Evolutionary conservation across 179 eudicot genomes (phyloP).

Genomic region (Sideroxylon spinosum): DNA sequence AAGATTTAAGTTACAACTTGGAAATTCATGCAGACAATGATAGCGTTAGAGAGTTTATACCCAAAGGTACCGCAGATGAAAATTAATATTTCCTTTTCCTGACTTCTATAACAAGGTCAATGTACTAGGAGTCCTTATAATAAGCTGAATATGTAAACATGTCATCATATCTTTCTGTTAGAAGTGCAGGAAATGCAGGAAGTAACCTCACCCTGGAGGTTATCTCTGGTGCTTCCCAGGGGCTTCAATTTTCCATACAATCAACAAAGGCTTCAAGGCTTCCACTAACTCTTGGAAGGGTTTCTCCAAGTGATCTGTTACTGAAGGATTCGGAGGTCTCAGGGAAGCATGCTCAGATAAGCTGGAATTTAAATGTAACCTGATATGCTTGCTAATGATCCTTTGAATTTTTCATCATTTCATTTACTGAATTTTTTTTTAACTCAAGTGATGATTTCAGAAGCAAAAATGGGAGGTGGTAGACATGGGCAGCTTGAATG

Average conservation of each 20-base stretch:
- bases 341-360: conserved; percentile 92
- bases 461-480: conserved; percentile 91
- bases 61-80: conserved; percentile 39
- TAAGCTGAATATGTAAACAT: conserved; percentile 39
- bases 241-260: conserved; percentile 49
- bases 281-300: conserved; percentile 93
- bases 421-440: background rate
- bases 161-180: conserved; percentile 64
- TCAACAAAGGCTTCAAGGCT: conserved; percentile 69
- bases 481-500: conserved; percentile 98
- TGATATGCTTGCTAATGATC: background rate
- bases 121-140: background rate
- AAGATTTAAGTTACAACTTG: conserved; percentile 37
- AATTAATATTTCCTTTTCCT: conserved; percentile 37
- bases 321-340: conserved; percentile 90
- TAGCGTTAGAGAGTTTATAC: conserved; percentile 25
- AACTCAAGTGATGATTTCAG: conserved; percentile 32
- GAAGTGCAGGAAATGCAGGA: conserved; percentile 86
- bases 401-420: conserved; percentile 12
- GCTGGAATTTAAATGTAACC: conserved; percentile 76
- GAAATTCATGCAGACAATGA: conserved; percentile 33
- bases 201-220: conserved; percentile 85
- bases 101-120: conserved; percentile 13
- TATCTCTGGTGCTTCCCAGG: conserved; percentile 75
- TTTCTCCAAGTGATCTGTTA: conserved; percentile 70